Evolutionary conservation across 495 filamentous ascomycete species (phyloP).

Genomic region (Aspergillus biplanus): DNA sequence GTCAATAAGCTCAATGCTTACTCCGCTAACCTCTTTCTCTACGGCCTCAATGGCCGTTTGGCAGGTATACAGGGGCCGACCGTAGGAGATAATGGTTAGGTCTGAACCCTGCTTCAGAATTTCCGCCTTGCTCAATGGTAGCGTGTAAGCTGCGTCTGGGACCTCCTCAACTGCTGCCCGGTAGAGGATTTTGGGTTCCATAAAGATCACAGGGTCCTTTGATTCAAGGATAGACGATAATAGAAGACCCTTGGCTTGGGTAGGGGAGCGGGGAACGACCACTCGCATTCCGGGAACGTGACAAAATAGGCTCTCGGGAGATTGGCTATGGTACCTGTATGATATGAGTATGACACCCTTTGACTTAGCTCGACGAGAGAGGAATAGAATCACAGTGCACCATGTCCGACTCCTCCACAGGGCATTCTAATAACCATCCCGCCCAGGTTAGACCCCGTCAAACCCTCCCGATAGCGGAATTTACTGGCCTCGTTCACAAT

Average conservation of each 20-base stretch:
- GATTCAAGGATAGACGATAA: conserved; percentile 74
- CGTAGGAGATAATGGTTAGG: conserved; percentile 88
- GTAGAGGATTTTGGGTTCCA: conserved; percentile 97
- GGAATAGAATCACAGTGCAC: conserved; percentile 66
- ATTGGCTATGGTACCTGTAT: conserved; percentile 84
- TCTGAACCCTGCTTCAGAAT: conserved; percentile 82
- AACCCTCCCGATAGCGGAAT: conserved; percentile 83
- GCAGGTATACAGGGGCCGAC: conserved; percentile 89
- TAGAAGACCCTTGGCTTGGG: conserved; percentile 91
- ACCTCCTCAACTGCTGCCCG: conserved; percentile 95
- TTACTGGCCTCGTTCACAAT: conserved; percentile 97
- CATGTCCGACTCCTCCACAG: conserved; percentile 94
- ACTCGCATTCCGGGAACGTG: conserved; percentile 90
- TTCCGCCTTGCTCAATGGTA: conserved; percentile 89
- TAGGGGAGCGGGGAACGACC: conserved; percentile 85
- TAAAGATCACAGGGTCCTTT: conserved; percentile 91
- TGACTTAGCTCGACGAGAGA: no score
- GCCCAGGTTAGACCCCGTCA: conserved; percentile 66
- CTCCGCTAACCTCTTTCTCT: conserved; percentile 73
- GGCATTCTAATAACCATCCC: conserved; percentile 94
- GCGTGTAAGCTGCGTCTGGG: conserved; percentile 77
- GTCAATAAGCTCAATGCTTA: conserved; percentile 88
- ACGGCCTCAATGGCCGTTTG: conserved; percentile 76
- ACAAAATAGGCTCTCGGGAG: conserved; percentile 90
- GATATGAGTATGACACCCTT: background rate